Percentiles rank a stretch among this genome's conserved stretches.
These are phyloP conservation scores for Priceomyces carsonii DNA, from an alignment of 805 yeast species.

Conservation along the genomic window DNA sequence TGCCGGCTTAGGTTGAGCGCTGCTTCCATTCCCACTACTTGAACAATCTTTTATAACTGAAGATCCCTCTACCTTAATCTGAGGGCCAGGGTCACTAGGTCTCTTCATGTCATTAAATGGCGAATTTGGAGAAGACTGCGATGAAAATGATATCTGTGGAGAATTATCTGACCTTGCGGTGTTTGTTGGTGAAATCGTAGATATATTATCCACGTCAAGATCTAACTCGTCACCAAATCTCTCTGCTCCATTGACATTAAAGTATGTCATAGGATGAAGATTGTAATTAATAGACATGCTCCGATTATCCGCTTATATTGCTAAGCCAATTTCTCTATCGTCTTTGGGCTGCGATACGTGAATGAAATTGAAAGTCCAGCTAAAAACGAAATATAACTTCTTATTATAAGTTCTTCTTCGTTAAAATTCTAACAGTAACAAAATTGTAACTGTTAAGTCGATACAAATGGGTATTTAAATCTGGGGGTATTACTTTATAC, in stretches of 20 bases:
- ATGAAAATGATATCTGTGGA: constrained; percentile 38
- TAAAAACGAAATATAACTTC: no score
- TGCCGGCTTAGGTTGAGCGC: constrained; percentile 18
- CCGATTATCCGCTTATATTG: no score
- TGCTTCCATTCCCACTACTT: not conserved
- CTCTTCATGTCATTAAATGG: constrained; percentile 17
- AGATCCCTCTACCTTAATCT: constrained; percentile 3
- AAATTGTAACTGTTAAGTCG: no score
- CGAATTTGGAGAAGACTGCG: constrained; percentile 38
- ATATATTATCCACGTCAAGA: constrained; percentile 27
- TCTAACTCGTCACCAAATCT: constrained; percentile 24
- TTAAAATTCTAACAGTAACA: no score
- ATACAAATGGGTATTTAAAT: no score
- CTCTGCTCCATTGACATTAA: constrained; percentile 31
- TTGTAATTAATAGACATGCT: constrained; percentile 36
- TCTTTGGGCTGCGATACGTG: no score
- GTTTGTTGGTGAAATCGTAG: constrained; percentile 28
- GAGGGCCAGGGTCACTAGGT: constrained; percentile 1
- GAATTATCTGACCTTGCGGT: constrained; percentile 29
- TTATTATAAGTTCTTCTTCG: no score
- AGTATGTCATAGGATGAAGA: constrained; percentile 45
- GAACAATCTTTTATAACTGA: constrained; percentile 1
- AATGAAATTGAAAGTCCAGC: no score
- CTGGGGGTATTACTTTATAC: no score
- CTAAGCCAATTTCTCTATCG: no score